Conservation (phyloP, 2,329 filamentous ascomycete species). For the Diaporthe eres region DNA sequence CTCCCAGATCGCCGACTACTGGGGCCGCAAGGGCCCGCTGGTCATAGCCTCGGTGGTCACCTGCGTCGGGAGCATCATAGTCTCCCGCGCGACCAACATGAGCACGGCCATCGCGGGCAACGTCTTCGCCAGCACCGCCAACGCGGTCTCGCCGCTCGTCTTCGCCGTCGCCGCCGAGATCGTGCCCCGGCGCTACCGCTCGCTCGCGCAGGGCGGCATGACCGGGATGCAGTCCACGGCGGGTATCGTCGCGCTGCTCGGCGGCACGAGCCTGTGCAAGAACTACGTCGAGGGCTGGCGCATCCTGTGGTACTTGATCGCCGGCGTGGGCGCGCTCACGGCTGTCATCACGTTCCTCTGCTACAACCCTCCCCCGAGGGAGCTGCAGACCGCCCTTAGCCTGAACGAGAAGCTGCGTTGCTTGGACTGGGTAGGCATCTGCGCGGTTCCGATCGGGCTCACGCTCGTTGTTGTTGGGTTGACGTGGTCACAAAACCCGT, state of each 20-base stretch:
- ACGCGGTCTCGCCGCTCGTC: not conserved
- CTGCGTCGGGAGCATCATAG: constrained; percentile 2
- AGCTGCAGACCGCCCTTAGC: not conserved
- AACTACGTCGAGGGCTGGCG: constrained; percentile 3
- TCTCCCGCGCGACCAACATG: not conserved
- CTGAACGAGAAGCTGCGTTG: not conserved
- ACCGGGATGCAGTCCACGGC: not conserved
- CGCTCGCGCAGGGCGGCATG: not conserved
- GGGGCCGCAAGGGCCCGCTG: not conserved
- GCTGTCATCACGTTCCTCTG: not conserved
- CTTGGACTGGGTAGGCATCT: not conserved
- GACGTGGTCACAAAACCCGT: constrained; percentile 17
- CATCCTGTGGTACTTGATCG: constrained; percentile 9
- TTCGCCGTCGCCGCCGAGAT: constrained; percentile 7
- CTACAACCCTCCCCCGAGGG: constrained; percentile 6
- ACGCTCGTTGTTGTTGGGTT: not conserved
- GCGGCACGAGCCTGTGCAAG: not conserved
- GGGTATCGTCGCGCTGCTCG: not conserved
- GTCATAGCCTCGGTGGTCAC: not conserved
- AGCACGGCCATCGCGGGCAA: constrained; percentile 1
- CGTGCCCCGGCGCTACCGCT: not conserved
- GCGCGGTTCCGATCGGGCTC: not conserved
- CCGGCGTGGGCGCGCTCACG: not conserved
- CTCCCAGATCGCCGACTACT: constrained; percentile 8
- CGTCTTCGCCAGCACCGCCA: constrained; percentile 4